Percentiles rank a stretch among this genome's conserved stretches.
These are phyloP conservation scores for Herpetomonas muscarum DNA, from an alignment of 208 protist species.

Conservation along the genomic window DNA sequence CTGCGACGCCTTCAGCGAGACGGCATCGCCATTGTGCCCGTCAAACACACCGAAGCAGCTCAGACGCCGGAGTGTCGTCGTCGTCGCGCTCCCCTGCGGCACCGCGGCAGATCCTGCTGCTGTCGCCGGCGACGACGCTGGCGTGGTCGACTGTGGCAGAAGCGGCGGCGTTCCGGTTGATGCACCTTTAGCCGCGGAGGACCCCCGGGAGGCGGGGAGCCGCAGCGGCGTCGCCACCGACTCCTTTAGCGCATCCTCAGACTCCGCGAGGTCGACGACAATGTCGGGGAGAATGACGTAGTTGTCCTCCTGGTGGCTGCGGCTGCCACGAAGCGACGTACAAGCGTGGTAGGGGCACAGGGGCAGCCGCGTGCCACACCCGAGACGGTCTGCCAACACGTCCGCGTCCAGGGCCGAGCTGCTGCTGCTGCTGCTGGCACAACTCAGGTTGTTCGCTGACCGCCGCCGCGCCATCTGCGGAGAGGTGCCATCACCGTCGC, in stretches of 20 bases:
- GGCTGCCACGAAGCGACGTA: slow-evolving; percentile 24
- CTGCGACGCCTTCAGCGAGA: slow-evolving; percentile 42
- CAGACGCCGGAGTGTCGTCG: slow-evolving; percentile 18
- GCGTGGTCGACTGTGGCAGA: too few relatives aligned
- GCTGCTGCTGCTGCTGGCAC: neutral
- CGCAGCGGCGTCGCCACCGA: too few relatives aligned
- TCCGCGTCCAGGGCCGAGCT: neutral
- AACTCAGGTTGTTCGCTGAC: too few relatives aligned
- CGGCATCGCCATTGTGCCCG: slow-evolving; percentile 59
- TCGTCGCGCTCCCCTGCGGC: slow-evolving; percentile 8
- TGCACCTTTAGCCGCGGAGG: too few relatives aligned
- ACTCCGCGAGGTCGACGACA: slow-evolving; percentile 4
- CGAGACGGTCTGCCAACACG: neutral
- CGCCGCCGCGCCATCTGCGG: too few relatives aligned
- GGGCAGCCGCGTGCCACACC: neutral
- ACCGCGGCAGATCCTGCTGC: too few relatives aligned
- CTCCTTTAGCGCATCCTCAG: too few relatives aligned
- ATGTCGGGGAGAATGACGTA: slow-evolving; percentile 19
- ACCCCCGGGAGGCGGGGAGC: too few relatives aligned
- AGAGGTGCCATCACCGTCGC: too few relatives aligned
- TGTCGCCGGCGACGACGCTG: too few relatives aligned
- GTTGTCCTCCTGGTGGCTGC: slow-evolving; percentile 37
- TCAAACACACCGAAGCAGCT: slow-evolving; percentile 68
- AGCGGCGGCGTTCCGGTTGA: too few relatives aligned
- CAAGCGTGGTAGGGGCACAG: slow-evolving; percentile 12